A percentile compares a stretch with the other conserved stretches of the same genome.
These are phyloP conservation scores for Diaporthe vexans DNA, from an alignment of 2,329 filamentous ascomycete genomes.

Conservation along the genomic window DNA sequence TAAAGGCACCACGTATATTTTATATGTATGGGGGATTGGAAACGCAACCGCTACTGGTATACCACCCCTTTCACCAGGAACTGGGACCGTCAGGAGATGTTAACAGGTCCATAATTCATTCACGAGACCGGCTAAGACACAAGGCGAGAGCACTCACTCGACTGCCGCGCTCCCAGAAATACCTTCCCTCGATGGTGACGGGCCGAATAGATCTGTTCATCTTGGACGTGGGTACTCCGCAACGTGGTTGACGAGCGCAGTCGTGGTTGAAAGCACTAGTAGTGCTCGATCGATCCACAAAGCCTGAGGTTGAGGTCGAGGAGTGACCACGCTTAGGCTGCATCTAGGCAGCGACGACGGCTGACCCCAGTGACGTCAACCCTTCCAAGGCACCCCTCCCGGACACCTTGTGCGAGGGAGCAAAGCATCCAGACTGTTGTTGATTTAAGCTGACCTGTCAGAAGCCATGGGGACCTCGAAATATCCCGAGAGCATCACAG, in stretches of 20 bases:
- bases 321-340: background rate
- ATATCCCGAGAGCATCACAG: too few species aligned
- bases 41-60: too few species aligned
- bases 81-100: background rate
- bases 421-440: background rate
- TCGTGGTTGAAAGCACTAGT: background rate
- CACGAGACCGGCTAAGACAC: background rate
- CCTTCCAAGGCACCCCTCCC: background rate
- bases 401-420: background rate
- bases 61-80: background rate
- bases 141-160: background rate
- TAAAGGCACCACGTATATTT: too few species aligned
- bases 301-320: background rate
- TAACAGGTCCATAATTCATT: background rate
- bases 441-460: background rate
- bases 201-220: background rate
- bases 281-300: background rate
- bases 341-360: background rate
- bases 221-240: background rate
- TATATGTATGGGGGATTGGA: too few species aligned
- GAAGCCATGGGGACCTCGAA: background rate
- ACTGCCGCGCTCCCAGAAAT: background rate
- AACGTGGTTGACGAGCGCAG: too few species aligned
- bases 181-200: background rate
- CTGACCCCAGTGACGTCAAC: conserved; percentile 17